These are phyloP conservation scores for Spathaspora girioi DNA, from an alignment of 805 yeast genomes.

Conservation along the genomic window DNA sequence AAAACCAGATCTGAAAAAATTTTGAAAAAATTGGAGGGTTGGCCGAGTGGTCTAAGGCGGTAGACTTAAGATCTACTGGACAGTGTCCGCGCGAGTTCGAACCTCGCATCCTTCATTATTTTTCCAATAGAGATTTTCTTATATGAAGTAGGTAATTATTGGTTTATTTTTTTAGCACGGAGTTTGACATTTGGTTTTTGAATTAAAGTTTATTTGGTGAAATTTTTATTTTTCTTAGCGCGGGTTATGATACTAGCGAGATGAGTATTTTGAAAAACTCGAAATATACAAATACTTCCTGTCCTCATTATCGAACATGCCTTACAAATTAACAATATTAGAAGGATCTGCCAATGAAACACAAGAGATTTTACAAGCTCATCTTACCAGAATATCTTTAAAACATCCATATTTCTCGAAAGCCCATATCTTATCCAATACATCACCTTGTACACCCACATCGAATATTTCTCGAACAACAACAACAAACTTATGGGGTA, in stretches of 20 bases:
- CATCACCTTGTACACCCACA: background rate
- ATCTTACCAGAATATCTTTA: background rate
- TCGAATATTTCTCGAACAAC: background rate
- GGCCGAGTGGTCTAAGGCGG: conserved; percentile 4
- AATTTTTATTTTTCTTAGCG: too few species aligned
- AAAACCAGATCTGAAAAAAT: background rate
- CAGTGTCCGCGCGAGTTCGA: conserved; percentile 4
- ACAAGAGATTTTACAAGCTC: background rate
- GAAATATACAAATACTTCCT: background rate
- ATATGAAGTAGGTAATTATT: too few species aligned
- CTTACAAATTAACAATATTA: background rate
- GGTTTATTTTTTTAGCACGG: too few species aligned
- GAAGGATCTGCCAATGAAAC: background rate
- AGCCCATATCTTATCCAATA: background rate
- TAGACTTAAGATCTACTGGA: conserved; percentile 3
- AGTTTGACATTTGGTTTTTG: too few species aligned
- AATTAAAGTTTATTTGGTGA: too few species aligned
- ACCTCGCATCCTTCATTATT: conserved; percentile 3
- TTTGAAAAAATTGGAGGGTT: conserved; percentile 2
- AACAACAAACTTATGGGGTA: background rate
- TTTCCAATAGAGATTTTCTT: background rate
- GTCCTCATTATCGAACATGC: background rate
- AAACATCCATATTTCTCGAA: background rate
- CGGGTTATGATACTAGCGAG: background rate
- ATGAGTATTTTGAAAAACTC: background rate